Evolutionary conservation across 176 grass and related monocot species (phyloP).

Genomic region (Poa pratensis): DNA sequence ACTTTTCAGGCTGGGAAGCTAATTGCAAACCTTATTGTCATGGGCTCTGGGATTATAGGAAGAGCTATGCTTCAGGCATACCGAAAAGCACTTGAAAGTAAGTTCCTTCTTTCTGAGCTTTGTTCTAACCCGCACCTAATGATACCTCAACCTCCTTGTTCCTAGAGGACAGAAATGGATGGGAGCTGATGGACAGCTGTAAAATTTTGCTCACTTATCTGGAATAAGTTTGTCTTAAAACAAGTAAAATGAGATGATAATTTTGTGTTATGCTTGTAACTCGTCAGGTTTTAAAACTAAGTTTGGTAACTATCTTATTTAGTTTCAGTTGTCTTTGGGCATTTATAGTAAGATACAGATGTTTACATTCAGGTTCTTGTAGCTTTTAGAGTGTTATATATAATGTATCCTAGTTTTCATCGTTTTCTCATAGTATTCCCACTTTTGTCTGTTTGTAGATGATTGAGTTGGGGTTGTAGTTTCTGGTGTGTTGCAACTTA

Average conservation of each 20-base stretch:
- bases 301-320: not conserved
- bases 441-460: not conserved
- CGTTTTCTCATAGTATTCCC: not conserved
- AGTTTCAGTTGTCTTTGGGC: not conserved
- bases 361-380: conserved; percentile 12
- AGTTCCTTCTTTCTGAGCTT: conserved; percentile 37
- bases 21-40: conserved; percentile 89
- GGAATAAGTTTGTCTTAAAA: conserved; percentile 6
- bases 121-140: not conserved
- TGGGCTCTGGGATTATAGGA: conserved; percentile 86
- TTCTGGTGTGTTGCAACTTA: not conserved
- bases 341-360: not conserved
- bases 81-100: conserved; percentile 91
- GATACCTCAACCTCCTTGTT: not conserved
- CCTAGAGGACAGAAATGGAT: conserved; percentile 4
- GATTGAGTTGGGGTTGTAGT: conserved; percentile 12
- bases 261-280: conserved; percentile 7
- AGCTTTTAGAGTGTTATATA: conserved; percentile 17
- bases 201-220: not conserved
- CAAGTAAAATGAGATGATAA: not conserved
- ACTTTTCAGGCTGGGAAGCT: conserved; percentile 74
- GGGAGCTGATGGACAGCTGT: not conserved
- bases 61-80: conserved; percentile 92
- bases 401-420: conserved; percentile 1
- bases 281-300: not conserved